Evolutionary conservation across 768 basidiomycete genomes (phyloP), one percentile per base, ranked within the genome.

Genomic region (Chalciporus pseudorubinellus): DNA sequence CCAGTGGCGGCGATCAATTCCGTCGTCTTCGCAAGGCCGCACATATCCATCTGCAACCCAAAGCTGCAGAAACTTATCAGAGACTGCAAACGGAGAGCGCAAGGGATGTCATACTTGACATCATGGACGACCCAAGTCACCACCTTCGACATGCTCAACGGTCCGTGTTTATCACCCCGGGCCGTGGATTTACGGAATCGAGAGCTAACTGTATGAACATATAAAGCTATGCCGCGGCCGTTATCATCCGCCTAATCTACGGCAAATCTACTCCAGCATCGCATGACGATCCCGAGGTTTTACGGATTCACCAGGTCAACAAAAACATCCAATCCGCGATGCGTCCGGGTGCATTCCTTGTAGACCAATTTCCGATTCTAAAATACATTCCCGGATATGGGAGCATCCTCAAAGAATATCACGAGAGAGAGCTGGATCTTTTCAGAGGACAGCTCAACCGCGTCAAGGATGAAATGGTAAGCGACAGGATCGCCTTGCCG

Each of bases 351-450:
- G 63, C 60, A 16, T 69, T 65, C 44, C 62, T 70, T 4, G 70
- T 75, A 1, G 72, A 77, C 51, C 62, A 56, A 2, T 62, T 69
- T 24, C 68, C 72, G 2, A 57, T 69, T 53, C 54, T 74, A 3
- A 61, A 61, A 55, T 77, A 79, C 56, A 57, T 87, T 22, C 85
- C 86, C 0, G 81, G 81, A 20, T 85, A 85, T 57, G 72, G 81
- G 12, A 71, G 73, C 9, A 76, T 78, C 45, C 71, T 88, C 1
- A 73, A 73, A 46, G 64, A 70, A 0, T 80, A 79, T 19, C 78
- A 85, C 53, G 57, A 63, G 1, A 76, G 77, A 33, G 83, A 85
- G 54, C 66, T 81, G 1, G 59, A 51, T 0, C 63, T 84, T 14
- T 86, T 84, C 67, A 77, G 71, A 40, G 66, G 65, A 2, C 77